phyloP scores from a whole-genome alignment of 1,139 yeast species.

The Ogataea hybrid region DNA sequence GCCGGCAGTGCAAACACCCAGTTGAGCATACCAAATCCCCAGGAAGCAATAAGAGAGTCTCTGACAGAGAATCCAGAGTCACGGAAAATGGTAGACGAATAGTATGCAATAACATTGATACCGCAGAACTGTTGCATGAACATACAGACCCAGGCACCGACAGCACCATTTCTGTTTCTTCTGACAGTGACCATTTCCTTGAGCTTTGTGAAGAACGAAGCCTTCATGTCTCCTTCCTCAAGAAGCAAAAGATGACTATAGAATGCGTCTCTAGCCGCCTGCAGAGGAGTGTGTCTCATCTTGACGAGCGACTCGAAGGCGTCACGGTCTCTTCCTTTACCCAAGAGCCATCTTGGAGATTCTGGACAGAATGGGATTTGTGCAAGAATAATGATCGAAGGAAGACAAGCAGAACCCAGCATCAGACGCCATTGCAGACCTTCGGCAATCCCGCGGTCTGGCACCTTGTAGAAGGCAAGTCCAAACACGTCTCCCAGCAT shows the following conservation, averaged over 20 bases:
- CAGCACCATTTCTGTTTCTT: conserved; percentile 52
- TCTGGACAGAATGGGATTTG: conserved; percentile 40
- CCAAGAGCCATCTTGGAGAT: conserved; percentile 43
- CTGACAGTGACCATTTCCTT: conserved; percentile 50
- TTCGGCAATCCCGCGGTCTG: conserved; percentile 31
- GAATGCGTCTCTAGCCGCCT: conserved; percentile 41
- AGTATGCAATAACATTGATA: conserved; percentile 41
- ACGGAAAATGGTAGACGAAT: conserved; percentile 37
- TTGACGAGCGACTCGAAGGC: conserved; percentile 25
- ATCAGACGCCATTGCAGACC: conserved; percentile 57
- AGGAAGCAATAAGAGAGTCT: conserved; percentile 69
- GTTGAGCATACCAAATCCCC: conserved; percentile 86
- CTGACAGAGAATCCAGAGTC: conserved; percentile 50
- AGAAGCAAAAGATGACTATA: conserved; percentile 46
- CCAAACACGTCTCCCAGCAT: conserved; percentile 42
- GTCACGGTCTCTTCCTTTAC: conserved; percentile 21
- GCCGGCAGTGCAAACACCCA: conserved; percentile 32
- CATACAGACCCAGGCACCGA: conserved; percentile 63
- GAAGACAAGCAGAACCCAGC: conserved; percentile 40
- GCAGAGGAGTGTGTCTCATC: conserved; percentile 43
- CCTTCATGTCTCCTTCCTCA: conserved; percentile 49
- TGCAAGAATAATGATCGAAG: conserved; percentile 31
- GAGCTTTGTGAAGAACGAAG: conserved; percentile 46
- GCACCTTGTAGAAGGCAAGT: conserved; percentile 42
- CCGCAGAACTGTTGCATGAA: conserved; percentile 43